phyloP scores from a whole-genome alignment of 2,329 filamentous ascomycete species.

The Fusarium caatingaense region DNA sequence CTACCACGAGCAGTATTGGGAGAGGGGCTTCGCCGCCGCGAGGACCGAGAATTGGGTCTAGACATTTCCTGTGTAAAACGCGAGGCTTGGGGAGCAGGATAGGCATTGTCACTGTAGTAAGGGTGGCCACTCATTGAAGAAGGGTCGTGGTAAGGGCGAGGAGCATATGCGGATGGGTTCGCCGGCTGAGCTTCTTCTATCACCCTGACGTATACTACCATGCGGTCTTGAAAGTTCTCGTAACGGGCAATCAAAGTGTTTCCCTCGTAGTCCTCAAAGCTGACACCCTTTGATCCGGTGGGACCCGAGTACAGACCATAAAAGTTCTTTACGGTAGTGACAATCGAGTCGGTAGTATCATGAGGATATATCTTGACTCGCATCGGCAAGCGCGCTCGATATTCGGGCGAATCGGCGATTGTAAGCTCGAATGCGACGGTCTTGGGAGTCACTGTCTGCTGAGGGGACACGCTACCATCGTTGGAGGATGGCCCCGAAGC shows the following conservation, averaged over 20 bases:
- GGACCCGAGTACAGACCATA: constrained; percentile 90
- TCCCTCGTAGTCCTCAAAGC: constrained; percentile 91
- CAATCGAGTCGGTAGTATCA: constrained; percentile 97
- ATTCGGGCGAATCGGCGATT: constrained; percentile 74
- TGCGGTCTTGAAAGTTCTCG: constrained; percentile 93
- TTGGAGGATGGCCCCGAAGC: constrained; percentile 53
- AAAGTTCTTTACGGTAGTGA: constrained; percentile 98
- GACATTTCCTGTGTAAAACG: constrained; percentile 71
- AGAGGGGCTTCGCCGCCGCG: constrained; percentile 82
- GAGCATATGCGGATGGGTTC: constrained; percentile 60
- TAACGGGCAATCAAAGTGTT: constrained; percentile 95
- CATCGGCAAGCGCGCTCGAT: constrained; percentile 82
- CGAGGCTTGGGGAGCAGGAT: constrained; percentile 60
- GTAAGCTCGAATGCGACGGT: constrained; percentile 84
- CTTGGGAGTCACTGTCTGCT: constrained; percentile 67
- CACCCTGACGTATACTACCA: constrained; percentile 92
- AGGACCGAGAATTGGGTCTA: constrained; percentile 76
- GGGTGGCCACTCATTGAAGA: constrained; percentile 63
- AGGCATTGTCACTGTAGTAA: constrained; percentile 66
- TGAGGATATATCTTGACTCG: constrained; percentile 92
- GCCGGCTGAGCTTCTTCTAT: constrained; percentile 69
- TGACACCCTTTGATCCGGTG: constrained; percentile 80
- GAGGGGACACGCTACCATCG: constrained; percentile 60
- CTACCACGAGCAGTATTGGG: constrained; percentile 75
- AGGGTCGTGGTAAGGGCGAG: constrained; percentile 64